Percentiles rank a stretch among this genome's conserved stretches.
These are phyloP conservation scores for Scolecobasidium constrictum DNA, from an alignment of 2,329 filamentous ascomycete species.

Conservation along the genomic window DNA sequence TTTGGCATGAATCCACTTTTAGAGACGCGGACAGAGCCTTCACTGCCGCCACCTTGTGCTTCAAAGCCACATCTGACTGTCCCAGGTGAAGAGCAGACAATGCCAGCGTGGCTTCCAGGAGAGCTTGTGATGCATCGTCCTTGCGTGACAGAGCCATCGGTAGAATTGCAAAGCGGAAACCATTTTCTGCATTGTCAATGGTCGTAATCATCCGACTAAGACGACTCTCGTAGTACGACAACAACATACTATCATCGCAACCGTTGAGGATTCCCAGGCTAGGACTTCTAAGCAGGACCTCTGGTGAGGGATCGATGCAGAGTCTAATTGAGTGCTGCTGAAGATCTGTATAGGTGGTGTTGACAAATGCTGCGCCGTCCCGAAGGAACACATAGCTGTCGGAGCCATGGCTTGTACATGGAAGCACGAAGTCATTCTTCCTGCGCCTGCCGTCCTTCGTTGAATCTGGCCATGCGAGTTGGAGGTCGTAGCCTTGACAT, in stretches of 20 bases:
- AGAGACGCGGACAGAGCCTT: not conserved
- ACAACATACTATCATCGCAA: not conserved
- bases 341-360: not conserved
- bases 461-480: not conserved
- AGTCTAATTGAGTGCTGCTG: not conserved
- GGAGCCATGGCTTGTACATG: not conserved
- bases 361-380: not conserved
- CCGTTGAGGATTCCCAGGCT: not conserved
- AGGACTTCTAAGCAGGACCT: not conserved
- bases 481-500: not conserved
- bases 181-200: not conserved
- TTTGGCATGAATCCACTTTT: not conserved
- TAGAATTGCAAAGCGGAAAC: not conserved
- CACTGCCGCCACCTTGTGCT: not conserved
- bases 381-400: not conserved
- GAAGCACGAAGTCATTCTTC: not conserved
- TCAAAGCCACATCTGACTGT: not conserved
- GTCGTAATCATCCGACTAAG: not conserved
- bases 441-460: not conserved
- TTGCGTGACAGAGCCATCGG: not conserved
- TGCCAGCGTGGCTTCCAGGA: not conserved
- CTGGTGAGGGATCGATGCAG: not conserved
- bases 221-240: not conserved
- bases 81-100: not conserved
- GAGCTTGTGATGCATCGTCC: not conserved